Evolutionary conservation across 2,329 filamentous ascomycete genomes (phyloP).

Genomic region (Calonectria crousiana): DNA sequence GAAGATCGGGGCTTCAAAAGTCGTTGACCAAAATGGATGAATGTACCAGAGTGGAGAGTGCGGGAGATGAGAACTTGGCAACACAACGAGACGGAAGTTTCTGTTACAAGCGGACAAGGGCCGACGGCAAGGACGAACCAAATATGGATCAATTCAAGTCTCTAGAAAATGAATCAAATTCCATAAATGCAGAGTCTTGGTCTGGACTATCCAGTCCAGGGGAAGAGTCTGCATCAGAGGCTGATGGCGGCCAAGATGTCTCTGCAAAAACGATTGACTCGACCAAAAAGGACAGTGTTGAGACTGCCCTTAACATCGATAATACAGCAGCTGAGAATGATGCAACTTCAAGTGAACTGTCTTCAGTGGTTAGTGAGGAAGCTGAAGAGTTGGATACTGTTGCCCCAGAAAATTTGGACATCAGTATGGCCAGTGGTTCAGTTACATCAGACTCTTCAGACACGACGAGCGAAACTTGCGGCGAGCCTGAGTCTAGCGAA

Average conservation of each 20-base stretch:
- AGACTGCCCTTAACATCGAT: background rate
- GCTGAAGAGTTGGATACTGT: conserved; percentile 20
- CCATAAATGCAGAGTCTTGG: conserved; percentile 29
- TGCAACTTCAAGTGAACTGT: conserved; percentile 29
- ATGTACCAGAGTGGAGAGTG: no score
- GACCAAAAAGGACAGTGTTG: background rate
- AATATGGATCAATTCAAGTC: background rate
- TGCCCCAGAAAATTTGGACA: background rate
- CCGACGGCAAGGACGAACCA: background rate
- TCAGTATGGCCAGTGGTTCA: conserved; percentile 2
- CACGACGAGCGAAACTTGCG: background rate
- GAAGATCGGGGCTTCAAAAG: background rate
- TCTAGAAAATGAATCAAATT: background rate
- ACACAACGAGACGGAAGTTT: conserved; percentile 52
- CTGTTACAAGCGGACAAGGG: conserved; percentile 42
- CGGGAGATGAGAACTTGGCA: conserved; percentile 26
- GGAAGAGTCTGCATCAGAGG: conserved; percentile 12
- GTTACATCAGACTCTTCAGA: conserved; percentile 5
- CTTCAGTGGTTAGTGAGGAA: conserved; percentile 32
- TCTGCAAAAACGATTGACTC: background rate
- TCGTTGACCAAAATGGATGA: background rate
- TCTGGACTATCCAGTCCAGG: conserved; percentile 33
- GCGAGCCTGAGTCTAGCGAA: background rate
- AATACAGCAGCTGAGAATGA: background rate
- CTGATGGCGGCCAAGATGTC: background rate